Conservation (phyloP, 306 rosid genomes). For the Mimosa bimucronata region DNA sequence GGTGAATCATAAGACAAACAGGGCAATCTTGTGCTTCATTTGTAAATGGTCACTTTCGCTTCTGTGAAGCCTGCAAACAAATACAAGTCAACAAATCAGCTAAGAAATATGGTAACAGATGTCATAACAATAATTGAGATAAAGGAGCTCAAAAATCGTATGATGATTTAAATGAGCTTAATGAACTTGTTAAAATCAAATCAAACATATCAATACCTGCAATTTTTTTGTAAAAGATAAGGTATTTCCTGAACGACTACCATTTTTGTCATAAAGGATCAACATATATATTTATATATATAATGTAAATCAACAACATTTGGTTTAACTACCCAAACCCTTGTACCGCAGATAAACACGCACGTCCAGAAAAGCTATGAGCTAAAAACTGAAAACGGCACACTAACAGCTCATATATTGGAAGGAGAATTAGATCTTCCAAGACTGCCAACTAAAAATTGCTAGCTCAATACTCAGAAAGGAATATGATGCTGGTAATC, state of each 20-base stretch:
- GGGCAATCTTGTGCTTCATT: constrained; percentile 10
- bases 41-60: constrained; percentile 40
- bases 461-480: not conserved
- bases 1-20: constrained; percentile 31
- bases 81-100: constrained; percentile 32
- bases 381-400: not conserved
- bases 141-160: constrained; percentile 11
- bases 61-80: constrained; percentile 72
- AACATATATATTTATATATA: too few species aligned
- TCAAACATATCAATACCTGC: not conserved
- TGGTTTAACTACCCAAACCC: not conserved
- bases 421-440: not conserved
- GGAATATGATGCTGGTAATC: not conserved
- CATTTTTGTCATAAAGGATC: not conserved
- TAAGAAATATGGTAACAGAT: constrained; percentile 34
- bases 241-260: not conserved
- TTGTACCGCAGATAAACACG: not conserved
- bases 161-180: constrained; percentile 4
- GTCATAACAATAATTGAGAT: not conserved
- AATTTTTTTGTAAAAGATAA: not conserved
- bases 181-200: not conserved
- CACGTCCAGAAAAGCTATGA: not conserved
- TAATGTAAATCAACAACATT: too few species aligned
- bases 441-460: not conserved
- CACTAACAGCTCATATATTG: not conserved